These are phyloP conservation scores for Schizochytrium sp. DNA, from an alignment of 108 stramenopile species.

Conservation along the genomic window DNA sequence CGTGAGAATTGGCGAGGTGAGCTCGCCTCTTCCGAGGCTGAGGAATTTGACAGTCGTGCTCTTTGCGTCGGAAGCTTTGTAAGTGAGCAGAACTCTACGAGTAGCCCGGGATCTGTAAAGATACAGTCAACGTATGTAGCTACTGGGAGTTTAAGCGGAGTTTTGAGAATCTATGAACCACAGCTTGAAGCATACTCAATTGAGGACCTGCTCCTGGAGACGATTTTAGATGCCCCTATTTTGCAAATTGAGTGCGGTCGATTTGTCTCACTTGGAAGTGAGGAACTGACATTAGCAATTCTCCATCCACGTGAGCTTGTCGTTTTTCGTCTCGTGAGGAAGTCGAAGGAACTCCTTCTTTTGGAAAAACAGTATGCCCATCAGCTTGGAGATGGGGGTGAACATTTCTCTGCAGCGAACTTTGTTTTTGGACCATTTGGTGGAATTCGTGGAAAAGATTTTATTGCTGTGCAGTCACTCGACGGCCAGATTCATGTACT, in stretches of 20 bases:
- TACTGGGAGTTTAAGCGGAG: slow-evolving; percentile 70
- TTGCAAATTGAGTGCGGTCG: slow-evolving; percentile 71
- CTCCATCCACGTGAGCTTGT: slow-evolving; percentile 73
- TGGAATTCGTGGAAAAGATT: slow-evolving; percentile 65
- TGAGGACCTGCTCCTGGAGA: slow-evolving; percentile 74
- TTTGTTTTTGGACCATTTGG: slow-evolving; percentile 74
- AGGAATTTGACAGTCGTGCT: slow-evolving; percentile 41
- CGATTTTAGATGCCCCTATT: slow-evolving; percentile 69
- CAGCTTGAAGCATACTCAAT: slow-evolving; percentile 61
- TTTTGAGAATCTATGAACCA: slow-evolving; percentile 69
- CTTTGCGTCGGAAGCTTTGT: background rate
- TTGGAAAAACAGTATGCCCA: slow-evolving; percentile 71
- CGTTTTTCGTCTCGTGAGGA: slow-evolving; percentile 69
- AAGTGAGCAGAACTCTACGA: background rate
- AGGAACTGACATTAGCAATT: slow-evolving; percentile 68
- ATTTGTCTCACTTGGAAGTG: slow-evolving; percentile 70
- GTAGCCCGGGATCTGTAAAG: too few species aligned
- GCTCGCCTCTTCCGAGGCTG: background rate
- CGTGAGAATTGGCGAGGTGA: slow-evolving; percentile 41
- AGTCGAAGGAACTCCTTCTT: slow-evolving; percentile 64
- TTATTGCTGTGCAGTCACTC: slow-evolving; percentile 75
- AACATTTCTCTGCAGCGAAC: slow-evolving; percentile 78
- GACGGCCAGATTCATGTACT: slow-evolving; percentile 76
- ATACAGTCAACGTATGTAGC: slow-evolving; percentile 60
- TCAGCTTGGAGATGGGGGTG: slow-evolving; percentile 72